phyloP scores from a whole-genome alignment of 2,329 filamentous ascomycete genomes.

The Claviceps cyperi region DNA sequence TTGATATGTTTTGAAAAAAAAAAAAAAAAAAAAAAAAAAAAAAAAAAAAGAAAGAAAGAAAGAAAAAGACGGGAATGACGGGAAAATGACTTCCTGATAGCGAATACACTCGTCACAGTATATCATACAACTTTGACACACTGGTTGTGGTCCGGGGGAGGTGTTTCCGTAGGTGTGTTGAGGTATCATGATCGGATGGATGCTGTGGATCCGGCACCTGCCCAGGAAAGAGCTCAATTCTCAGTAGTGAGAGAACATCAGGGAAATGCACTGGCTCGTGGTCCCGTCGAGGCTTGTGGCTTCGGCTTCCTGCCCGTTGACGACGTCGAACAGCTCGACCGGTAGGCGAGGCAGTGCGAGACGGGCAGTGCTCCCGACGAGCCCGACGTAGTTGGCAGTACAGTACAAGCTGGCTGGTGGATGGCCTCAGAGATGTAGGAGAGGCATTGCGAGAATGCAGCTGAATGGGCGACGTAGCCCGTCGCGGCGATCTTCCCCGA shows the following conservation, averaged over 20 bases:
- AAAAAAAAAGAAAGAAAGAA: too few species aligned
- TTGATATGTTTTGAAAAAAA: too few species aligned
- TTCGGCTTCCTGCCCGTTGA: conserved; percentile 25
- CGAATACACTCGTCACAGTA: neutral
- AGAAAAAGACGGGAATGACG: neutral
- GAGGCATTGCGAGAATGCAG: conserved; percentile 20
- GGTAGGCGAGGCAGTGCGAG: conserved; percentile 21
- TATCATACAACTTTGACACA: conserved; percentile 3
- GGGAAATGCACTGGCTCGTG: conserved; percentile 14
- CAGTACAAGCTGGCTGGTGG: conserved; percentile 26
- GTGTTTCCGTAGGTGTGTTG: neutral
- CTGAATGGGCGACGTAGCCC: conserved; percentile 22
- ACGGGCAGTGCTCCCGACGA: conserved; percentile 30
- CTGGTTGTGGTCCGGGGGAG: neutral
- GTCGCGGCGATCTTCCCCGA: conserved; percentile 25
- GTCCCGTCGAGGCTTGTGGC: conserved; percentile 20
- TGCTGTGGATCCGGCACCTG: conserved; percentile 3
- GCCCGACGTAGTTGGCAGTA: conserved; percentile 25
- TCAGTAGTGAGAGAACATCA: conserved; percentile 18
- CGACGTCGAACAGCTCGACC: conserved; percentile 20
- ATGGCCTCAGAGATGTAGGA: conserved; percentile 20
- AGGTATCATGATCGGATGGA: neutral
- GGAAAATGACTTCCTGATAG: neutral
- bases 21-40: too few species aligned
- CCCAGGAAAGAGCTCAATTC: conserved; percentile 20